Evolutionary conservation across 1,284 basidiomycete species (phyloP).

Genomic region (Tremellales sp.): DNA sequence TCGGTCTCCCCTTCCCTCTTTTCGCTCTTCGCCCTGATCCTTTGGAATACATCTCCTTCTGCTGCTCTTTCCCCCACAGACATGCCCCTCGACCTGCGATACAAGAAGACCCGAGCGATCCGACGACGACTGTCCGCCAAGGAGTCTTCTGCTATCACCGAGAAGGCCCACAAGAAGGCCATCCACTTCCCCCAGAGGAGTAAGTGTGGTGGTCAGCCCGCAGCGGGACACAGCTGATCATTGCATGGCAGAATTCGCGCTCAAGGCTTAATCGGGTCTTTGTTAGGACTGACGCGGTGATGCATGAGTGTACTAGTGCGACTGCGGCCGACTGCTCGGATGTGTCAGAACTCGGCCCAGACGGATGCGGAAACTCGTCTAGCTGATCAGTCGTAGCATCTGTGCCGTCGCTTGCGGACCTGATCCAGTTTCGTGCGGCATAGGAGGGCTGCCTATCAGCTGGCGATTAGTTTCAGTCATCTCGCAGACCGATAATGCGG

Average conservation of each 20-base stretch:
- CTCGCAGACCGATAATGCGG: too few relatives aligned
- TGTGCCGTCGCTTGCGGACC: too few relatives aligned
- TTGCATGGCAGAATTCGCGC: constrained; percentile 39
- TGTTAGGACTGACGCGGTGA: not conserved
- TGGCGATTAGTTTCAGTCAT: too few relatives aligned
- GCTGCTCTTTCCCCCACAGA: constrained; percentile 39
- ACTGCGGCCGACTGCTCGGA: too few relatives aligned
- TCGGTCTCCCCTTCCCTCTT: not conserved
- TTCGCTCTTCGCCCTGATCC: not conserved
- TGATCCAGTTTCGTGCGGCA: too few relatives aligned
- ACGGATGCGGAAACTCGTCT: too few relatives aligned
- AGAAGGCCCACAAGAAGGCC: constrained; percentile 88
- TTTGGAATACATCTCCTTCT: not conserved
- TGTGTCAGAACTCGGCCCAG: too few relatives aligned
- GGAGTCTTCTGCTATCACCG: constrained; percentile 76
- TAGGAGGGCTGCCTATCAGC: too few relatives aligned
- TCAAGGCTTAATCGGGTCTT: constrained; percentile 40
- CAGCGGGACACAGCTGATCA: not conserved
- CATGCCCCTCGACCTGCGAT: constrained; percentile 92
- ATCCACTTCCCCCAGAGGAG: constrained; percentile 75
- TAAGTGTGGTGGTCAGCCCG: constrained; percentile 24
- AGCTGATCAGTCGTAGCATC: too few relatives aligned
- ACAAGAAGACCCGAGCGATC: constrained; percentile 99
- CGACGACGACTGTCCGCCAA: constrained; percentile 88
- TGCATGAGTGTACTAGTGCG: constrained; percentile 39